Evolutionary conservation across 73 alveolate species (phyloP).

Genomic region (Paramecium primaurelia): DNA sequence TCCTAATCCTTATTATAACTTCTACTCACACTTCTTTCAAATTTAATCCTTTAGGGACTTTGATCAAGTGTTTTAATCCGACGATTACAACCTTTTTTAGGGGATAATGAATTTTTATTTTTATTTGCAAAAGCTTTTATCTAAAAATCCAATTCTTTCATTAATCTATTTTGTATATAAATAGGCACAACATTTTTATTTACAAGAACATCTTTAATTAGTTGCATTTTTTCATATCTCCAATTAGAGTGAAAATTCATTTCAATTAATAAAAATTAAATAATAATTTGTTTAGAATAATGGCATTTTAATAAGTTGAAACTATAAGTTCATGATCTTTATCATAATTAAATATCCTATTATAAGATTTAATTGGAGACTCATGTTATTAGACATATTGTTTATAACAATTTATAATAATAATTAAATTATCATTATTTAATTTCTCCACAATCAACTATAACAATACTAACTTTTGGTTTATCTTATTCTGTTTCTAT

Average conservation of each 20-base stretch:
- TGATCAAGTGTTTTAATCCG: not conserved
- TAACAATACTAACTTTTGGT: conserved; percentile 78
- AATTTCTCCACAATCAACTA: conserved; percentile 88
- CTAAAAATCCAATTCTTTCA: conserved; percentile 1
- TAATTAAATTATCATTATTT: not conserved
- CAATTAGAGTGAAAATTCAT: not conserved
- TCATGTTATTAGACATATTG: not conserved
- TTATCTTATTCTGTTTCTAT: conserved; percentile 85
- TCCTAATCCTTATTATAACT: not conserved
- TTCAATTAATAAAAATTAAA: not conserved
- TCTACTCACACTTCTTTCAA: not conserved
- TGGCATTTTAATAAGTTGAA: not conserved
- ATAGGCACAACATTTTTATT: not conserved
- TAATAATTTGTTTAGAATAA: not conserved
- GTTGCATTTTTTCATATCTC: not conserved
- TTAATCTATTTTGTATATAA: not conserved
- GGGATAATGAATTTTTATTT: not conserved
- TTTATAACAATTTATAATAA: not conserved
- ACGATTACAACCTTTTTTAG: not conserved
- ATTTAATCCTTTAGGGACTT: not conserved
- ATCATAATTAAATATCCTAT: not conserved
- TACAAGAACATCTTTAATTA: not conserved
- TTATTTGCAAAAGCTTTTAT: not conserved
- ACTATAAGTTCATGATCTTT: not conserved
- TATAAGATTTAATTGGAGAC: not conserved